Evolutionary conservation across 176 grass and related monocot species (phyloP).

Genomic region (Oryza longistaminata): DNA sequence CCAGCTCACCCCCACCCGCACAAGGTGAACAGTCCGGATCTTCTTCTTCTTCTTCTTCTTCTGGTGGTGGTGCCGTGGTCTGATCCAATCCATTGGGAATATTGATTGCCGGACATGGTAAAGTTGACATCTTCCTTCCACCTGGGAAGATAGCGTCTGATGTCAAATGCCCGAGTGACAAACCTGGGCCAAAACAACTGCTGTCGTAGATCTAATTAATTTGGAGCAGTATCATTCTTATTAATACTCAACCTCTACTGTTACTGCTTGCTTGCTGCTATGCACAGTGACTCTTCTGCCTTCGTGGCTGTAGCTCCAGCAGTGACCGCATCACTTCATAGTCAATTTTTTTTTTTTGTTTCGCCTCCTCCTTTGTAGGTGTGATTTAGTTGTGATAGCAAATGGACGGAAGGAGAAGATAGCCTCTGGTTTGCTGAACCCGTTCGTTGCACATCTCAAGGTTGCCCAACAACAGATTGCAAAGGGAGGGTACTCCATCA

Average conservation of each 20-base stretch:
- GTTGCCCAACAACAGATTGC: constrained; percentile 85
- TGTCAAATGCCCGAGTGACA: background rate
- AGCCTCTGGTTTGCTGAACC: constrained; percentile 85
- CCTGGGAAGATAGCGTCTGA: background rate
- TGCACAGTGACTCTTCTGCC: background rate
- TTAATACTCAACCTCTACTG: background rate
- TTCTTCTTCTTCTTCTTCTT: constrained; percentile 22
- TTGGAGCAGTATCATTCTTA: background rate
- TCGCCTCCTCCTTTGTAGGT: constrained; percentile 45
- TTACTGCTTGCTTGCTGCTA: background rate
- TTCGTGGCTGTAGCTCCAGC: background rate
- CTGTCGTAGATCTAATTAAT: constrained; percentile 9
- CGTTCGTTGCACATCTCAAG: constrained; percentile 83
- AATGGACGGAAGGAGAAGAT: constrained; percentile 84
- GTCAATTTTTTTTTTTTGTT: background rate
- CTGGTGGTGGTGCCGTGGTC: background rate
- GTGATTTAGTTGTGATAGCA: constrained; percentile 82
- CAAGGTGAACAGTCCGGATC: constrained; percentile 61
- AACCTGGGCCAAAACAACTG: background rate
- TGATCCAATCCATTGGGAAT: background rate
- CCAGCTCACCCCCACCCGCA: constrained; percentile 97
- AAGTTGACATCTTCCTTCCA: background rate
- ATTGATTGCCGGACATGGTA: background rate
- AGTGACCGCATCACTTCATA: background rate
- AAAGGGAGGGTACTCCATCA: constrained; percentile 91